Evolutionary conservation across 2,329 filamentous ascomycete species (phyloP), one percentile per base, ranked within the genome.

Genomic region (Hymenoscyphus salicellus): DNA sequence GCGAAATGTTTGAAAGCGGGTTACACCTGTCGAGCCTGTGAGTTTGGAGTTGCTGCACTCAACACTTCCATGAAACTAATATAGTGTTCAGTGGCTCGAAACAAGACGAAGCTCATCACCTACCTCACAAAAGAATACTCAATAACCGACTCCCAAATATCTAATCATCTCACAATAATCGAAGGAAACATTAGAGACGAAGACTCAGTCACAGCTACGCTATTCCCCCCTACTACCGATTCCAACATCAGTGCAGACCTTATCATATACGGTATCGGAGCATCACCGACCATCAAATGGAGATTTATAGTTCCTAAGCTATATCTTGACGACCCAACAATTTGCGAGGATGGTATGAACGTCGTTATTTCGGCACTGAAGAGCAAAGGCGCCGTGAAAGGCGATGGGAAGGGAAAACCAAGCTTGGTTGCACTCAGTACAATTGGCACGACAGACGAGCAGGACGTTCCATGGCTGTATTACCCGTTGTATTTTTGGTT

Each of bases 181-280:
- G 63, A 80, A 62, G 84, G 84, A 68, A 80, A 85, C 67, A 80
- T 80, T 14, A 78, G 80, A 69, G 77, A 82, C 65, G 63, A 74
- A 6, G 61, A 70, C 0, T 74, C 73, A 10, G 76, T 85, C 2
- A 67, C 75, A 3, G 69, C 70, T 14, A 77, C 77, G 52, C 73
- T 85, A 5, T 61, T 59, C 41, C 58, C 58, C 23, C 5, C 1
- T 7, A 69, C 75, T 2, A 70, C n/a, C n/a, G n/a, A 58, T 33
- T 61, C 73, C 3, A 65, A 66, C 5, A 46, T 68, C n/a, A 69
- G 81, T 0, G 81, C 82, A 5, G 80, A 84, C 68, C 72, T 74
- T 2, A 71, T 86, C 43, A 70, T 85, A 63, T 82, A 76, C 63
- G 79, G 79, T 63, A 78, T 87, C 68, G 84, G 84, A 63, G 68